phyloP scores from a whole-genome alignment of 2,329 filamentous ascomycete species.

The Thelonectria rubi region DNA sequence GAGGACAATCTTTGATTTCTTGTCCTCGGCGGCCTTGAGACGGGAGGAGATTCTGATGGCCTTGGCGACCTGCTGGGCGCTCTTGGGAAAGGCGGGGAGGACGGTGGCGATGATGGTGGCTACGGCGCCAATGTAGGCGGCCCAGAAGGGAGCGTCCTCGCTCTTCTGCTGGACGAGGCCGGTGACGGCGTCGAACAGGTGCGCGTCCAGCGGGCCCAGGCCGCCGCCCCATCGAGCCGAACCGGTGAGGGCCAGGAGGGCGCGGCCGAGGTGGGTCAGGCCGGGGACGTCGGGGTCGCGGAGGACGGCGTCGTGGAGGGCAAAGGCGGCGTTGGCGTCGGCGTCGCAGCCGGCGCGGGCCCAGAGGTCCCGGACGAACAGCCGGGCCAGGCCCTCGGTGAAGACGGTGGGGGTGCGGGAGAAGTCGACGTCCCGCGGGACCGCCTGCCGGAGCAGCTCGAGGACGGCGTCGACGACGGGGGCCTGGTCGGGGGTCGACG shows the following conservation, averaged over 20 bases:
- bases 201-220: slow-evolving; percentile 58
- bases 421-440: slow-evolving; percentile 53
- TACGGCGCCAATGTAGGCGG: slow-evolving; percentile 61
- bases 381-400: slow-evolving; percentile 51
- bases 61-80: slow-evolving; percentile 45
- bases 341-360: slow-evolving; percentile 57
- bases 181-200: slow-evolving; percentile 54
- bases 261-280: slow-evolving; percentile 75
- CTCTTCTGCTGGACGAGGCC: slow-evolving; percentile 51
- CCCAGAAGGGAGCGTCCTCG: slow-evolving; percentile 59
- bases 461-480: slow-evolving; percentile 50
- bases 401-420: slow-evolving; percentile 53
- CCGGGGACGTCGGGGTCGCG: slow-evolving; percentile 76
- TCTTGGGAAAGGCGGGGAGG: slow-evolving; percentile 53
- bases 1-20: slow-evolving; percentile 50
- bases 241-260: slow-evolving; percentile 74
- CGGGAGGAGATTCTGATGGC: slow-evolving; percentile 48
- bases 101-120: slow-evolving; percentile 55
- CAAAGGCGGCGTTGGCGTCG: slow-evolving; percentile 69
- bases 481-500: slow-evolving; percentile 36
- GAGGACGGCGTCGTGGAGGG: slow-evolving; percentile 76
- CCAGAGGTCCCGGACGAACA: slow-evolving; percentile 64
- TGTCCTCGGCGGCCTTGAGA: slow-evolving; percentile 43
- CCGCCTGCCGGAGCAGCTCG: slow-evolving; percentile 50
- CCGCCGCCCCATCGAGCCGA: slow-evolving; percentile 79